Conservation (phyloP, 202 grass and related monocot species). For the Panicum hallii region DNA sequence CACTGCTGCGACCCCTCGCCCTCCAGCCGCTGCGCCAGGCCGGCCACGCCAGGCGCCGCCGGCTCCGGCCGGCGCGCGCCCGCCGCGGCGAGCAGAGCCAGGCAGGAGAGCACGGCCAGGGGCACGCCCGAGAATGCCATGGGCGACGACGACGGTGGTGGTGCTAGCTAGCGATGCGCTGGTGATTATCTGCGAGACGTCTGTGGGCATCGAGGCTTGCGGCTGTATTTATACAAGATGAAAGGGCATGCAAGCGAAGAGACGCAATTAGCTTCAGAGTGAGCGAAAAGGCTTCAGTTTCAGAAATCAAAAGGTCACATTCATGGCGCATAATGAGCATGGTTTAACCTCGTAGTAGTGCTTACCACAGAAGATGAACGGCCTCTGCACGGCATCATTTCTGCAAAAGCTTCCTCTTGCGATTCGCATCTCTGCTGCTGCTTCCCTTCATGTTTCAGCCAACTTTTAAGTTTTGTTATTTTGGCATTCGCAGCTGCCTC, state of each 20-base stretch:
- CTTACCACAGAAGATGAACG: too few species aligned
- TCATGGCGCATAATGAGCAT: background rate
- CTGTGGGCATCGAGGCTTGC: background rate
- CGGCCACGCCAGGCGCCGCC: background rate
- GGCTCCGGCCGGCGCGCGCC: background rate
- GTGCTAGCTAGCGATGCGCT: background rate
- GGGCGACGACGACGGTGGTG: background rate
- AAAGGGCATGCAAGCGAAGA: background rate
- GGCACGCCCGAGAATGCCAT: constrained; percentile 40
- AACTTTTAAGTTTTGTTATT: too few species aligned
- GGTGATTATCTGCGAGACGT: background rate
- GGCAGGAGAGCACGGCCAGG: constrained; percentile 13
- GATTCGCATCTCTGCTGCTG: too few species aligned
- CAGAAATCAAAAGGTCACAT: background rate
- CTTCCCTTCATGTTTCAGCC: too few species aligned
- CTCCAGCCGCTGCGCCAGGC: constrained; percentile 50
- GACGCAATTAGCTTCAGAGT: background rate
- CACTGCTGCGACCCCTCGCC: constrained; percentile 57
- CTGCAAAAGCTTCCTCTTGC: too few species aligned
- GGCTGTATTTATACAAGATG: background rate
- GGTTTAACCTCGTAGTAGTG: too few species aligned
- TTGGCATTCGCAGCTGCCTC: too few species aligned
- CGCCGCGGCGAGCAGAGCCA: constrained; percentile 25
- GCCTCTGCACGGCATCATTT: too few species aligned
- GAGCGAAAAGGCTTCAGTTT: background rate